Evolutionary conservation across 495 filamentous ascomycete genomes (phyloP), one percentile per base, ranked within the genome.

Genomic region (Collariella sp.): DNA sequence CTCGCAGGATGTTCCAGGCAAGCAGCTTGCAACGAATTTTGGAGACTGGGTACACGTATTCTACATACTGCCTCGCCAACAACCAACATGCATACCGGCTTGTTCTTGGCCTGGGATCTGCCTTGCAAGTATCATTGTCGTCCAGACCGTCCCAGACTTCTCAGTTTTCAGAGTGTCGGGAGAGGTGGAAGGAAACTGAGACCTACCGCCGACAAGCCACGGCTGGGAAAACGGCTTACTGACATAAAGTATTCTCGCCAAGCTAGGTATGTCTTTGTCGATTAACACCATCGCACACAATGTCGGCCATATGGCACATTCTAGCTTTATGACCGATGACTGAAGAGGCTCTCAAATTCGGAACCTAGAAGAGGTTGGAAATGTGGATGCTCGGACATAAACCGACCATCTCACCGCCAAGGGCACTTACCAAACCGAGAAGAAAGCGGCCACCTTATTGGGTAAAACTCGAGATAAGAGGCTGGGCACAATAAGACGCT

Each of bases 381-480:
- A 12, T 38, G 10, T 12, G 10, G 35, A 12, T 5, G 35, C 15
- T 5, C 31, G 31, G 31, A 34, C 6, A 12, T 12, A 38, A n/a
- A 38, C 3, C 11, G 35, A 38, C 35, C 35, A 38, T 19, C 19
- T 19, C 6, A 20, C 33, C 11, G 33, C 18, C 33, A n/a, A n/a
- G n/a, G n/a, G n/a, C n/a, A 39, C 43, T 54, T 54, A 29, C 51
- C 51, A 47, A 54, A 54, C 34, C 43, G 42, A 54, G 51, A 39
- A 40, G 7, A 16, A 33, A 40, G 18, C 10, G 2, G 43, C 43
- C 34, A 29, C 9, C 6, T 40, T 2, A 54, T 54, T 54, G 51
- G 51, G n/a, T 10, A 1, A 12, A 38, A n/a, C 2, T 12, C 1
- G 3, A n/a, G n/a, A n/a, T 22, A 46, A 22, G 29, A 29, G 26